Percentiles rank a stretch among this genome's conserved stretches.
Evolutionary conservation across 2,329 filamentous ascomycete genomes (phyloP).

Genomic region (Penicillium paneum): DNA sequence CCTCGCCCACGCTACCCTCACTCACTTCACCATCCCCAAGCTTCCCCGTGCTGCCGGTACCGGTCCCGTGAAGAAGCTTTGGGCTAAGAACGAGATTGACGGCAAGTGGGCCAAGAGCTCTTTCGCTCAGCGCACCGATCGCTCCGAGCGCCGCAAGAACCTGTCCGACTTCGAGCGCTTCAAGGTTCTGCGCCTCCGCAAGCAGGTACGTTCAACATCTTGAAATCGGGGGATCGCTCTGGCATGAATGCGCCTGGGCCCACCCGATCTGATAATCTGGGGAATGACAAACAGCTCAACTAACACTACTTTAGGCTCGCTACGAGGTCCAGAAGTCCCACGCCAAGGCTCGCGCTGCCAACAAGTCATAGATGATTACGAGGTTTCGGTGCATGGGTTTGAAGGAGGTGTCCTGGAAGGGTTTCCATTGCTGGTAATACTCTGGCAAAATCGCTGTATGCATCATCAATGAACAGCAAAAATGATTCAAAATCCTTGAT

Average conservation of each 20-base stretch:
- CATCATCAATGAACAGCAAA: conserved; percentile 43
- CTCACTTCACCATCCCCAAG: conserved; percentile 80
- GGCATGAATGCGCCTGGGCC: conserved; percentile 1
- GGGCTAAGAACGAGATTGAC: conserved; percentile 90
- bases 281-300: conserved; percentile 11
- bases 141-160: conserved; percentile 79
- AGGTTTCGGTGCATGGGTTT: conserved; percentile 44
- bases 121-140: conserved; percentile 91
- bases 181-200: conserved; percentile 99
- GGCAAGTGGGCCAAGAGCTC: conserved; percentile 86
- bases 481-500: conserved; percentile 45
- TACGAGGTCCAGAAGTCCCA: conserved; percentile 97
- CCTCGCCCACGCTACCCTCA: conserved; percentile 81
- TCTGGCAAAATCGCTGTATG: conserved; percentile 42
- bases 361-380: conserved; percentile 54
- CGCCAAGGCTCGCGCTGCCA: conserved; percentile 84
- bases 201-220: conserved; percentile 69
- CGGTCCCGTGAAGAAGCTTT: conserved; percentile 77
- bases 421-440: conserved; percentile 39
- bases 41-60: conserved; percentile 82
- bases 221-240: not conserved
- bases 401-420: conserved; percentile 42
- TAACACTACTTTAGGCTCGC: conserved; percentile 56
- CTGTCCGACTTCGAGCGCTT: conserved; percentile 99
- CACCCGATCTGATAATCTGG: not conserved